These are phyloP conservation scores for Curvularia hawaiiensis DNA, from an alignment of 2,329 filamentous ascomycete genomes.

Conservation along the genomic window DNA sequence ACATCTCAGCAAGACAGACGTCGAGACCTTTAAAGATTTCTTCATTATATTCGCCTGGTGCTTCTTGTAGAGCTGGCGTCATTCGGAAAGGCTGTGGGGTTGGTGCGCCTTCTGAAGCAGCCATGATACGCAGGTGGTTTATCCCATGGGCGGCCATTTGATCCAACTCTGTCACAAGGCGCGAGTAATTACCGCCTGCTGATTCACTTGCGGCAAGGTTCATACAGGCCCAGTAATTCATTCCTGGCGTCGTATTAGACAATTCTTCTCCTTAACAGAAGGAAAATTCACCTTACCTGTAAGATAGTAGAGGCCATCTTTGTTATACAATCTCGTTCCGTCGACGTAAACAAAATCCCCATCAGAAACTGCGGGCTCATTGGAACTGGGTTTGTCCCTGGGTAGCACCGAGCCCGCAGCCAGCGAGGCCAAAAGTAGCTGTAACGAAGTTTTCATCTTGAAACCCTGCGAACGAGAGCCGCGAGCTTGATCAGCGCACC, in stretches of 20 bases:
- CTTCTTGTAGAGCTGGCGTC: constrained; percentile 45
- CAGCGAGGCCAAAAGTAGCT: constrained; percentile 20
- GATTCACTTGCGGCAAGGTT: constrained; percentile 46
- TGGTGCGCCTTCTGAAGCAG: constrained; percentile 46
- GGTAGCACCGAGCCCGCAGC: constrained; percentile 16
- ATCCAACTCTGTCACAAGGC: constrained; percentile 47
- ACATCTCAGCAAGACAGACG: constrained; percentile 48
- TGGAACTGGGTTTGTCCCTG: background rate
- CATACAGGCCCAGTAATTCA: constrained; percentile 52
- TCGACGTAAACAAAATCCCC: constrained; percentile 47
- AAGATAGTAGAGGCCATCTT: constrained; percentile 45
- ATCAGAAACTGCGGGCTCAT: constrained; percentile 25
- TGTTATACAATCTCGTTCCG: constrained; percentile 42
- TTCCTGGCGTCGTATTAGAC: constrained; percentile 24
- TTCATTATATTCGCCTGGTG: constrained; percentile 48
- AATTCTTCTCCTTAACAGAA: too few species aligned
- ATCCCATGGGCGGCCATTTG: constrained; percentile 49
- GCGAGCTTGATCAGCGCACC: constrained; percentile 1
- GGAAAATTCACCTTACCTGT: constrained; percentile 24
- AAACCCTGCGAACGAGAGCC: background rate
- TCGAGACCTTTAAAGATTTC: constrained; percentile 47
- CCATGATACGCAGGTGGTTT: constrained; percentile 50
- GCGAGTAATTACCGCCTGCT: constrained; percentile 45
- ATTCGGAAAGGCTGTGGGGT: constrained; percentile 49
- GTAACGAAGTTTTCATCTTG: constrained; percentile 21